These are phyloP conservation scores for Bisporella sp. DNA, from an alignment of 2,329 filamentous ascomycete species.

Conservation along the genomic window DNA sequence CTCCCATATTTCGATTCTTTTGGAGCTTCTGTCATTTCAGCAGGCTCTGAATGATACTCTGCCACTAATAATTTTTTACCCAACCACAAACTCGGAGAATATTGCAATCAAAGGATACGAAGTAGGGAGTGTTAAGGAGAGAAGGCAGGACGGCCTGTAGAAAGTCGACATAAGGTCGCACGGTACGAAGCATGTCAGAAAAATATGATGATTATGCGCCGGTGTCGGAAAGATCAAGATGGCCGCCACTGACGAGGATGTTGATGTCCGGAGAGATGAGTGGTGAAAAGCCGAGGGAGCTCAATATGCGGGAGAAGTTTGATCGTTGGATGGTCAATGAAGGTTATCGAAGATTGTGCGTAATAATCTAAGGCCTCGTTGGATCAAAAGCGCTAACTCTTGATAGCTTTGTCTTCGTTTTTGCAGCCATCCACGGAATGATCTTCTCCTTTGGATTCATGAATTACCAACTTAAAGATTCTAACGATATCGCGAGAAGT, in stretches of 20 bases:
- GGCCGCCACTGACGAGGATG: constrained; percentile 77
- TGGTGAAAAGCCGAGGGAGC: constrained; percentile 60
- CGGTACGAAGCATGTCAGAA: constrained; percentile 14
- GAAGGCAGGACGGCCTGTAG: constrained; percentile 5
- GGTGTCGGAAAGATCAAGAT: constrained; percentile 67
- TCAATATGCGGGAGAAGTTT: constrained; percentile 65
- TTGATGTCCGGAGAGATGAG: constrained; percentile 78
- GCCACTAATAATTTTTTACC: constrained; percentile 16
- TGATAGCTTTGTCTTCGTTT: constrained; percentile 66
- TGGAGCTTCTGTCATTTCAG: constrained; percentile 26
- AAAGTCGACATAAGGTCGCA: constrained; percentile 21
- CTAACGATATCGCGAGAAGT: constrained; percentile 55
- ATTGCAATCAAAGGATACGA: constrained; percentile 1
- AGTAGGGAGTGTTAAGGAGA: constrained; percentile 1
- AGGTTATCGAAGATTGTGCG: constrained; percentile 72
- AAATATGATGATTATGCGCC: constrained; percentile 31
- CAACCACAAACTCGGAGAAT: constrained; percentile 9
- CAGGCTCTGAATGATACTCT: constrained; percentile 28
- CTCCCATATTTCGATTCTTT: constrained; percentile 17
- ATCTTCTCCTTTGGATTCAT: constrained; percentile 76
- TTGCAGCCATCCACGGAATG: constrained; percentile 65
- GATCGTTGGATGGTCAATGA: constrained; percentile 89
- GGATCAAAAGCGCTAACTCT: constrained; percentile 22
- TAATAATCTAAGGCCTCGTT: constrained; percentile 18
- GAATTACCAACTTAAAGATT: constrained; percentile 75